Base-by-base conservation (phyloP, 164 flowering plant genomes). In the Chimonanthus praecox region DNA sequence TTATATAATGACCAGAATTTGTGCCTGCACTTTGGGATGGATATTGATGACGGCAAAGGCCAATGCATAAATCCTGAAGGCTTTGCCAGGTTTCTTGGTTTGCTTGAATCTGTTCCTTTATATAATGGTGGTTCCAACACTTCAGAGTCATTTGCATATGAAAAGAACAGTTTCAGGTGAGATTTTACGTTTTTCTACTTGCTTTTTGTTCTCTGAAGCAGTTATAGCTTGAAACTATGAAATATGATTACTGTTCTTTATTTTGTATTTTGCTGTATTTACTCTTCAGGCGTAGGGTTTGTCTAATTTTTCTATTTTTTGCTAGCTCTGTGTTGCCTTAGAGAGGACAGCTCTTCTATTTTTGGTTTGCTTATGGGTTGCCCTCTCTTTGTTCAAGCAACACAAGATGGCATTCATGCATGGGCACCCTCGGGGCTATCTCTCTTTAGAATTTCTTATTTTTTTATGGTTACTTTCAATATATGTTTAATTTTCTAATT, bases 61-160 rank as follows among this genome's bases (percentile, higher is more conserved):
- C 90, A 88, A 69, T 91, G 94, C 77, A 67, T 83, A 74, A 88
- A 89, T 83, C 86, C 91, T 69, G 96, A 89, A 79, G 87, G 85
- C 66, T 86, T 94, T 85, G 84, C 87, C 45, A 85, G 84, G 75
- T 87, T 94, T 82, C 79, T 92, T 81, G 84, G 85, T 80, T 69
- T 94, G 75, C 92, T 94, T 73, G 92, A 85, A 78, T 92, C 97
- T 51, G 84, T 94, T 75, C 97, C 99, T 71, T 84, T 90, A 46
- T 83, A 84, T 73, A 81, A 81, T 81, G 68, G 78, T 73, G 83
- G 79, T 79, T 80, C 83, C 61, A 79, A 82, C 76, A 69, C 77
- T 46, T 79, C 86, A 67, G 89, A 78, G 54, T 78, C 88, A 68
- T 78, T 64, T 80, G 94, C 83, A 69, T 72, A 82, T 76, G 76